Evolutionary conservation across 208 protist genomes (phyloP), one percentile per base, ranked within the genome.

Genomic region (Kentomonas sorsogonicus): DNA sequence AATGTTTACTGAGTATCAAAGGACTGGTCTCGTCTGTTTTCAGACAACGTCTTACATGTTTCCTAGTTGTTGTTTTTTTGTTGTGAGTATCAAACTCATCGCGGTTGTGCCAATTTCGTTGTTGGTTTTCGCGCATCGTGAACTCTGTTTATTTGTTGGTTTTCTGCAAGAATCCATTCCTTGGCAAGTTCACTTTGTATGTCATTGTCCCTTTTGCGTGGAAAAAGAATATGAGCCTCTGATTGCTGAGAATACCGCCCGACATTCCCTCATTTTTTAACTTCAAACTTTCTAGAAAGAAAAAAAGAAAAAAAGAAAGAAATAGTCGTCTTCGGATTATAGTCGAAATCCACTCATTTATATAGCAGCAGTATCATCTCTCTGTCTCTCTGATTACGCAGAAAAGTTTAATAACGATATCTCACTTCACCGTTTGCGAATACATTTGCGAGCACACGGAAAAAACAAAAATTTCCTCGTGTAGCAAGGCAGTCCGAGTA

Each of bases 21-120:
- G n/a, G n/a, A n/a, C n/a, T n/a, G n/a, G n/a, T n/a, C n/a, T 36
- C 34, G 22, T 11, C 34, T 11, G 20, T 46, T 30, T 31, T 40
- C 18, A 40, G 4, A 16, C 15, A 1, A 18, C 7, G 27, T 23
- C 36, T n/a, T 47, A 18, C 48, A 11, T 27, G 1, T 15, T 4
- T 18, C n/a, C 39, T 46, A 30, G 30, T 6, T 53, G 51, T 20
- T 56, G 50, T 70, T 51, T 52, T 64, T 34, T 46, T n/a, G 6
- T n/a, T 46, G 6, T n/a, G 9, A 22, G 6, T 46, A 5, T 46
- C 41, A 5, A n/a, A 3, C 5, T 34, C 31, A 31, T 27, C 31
- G n/a, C 27, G 46, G 25, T 27, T 7, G 15, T 10, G 25, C 3
- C 3, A 5, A 5, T 16, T 27, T 31, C 16, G 9, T 52, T 52